Base-by-base conservation (phyloP, 305 asterid genomes). In the Rubia balearica region DNA sequence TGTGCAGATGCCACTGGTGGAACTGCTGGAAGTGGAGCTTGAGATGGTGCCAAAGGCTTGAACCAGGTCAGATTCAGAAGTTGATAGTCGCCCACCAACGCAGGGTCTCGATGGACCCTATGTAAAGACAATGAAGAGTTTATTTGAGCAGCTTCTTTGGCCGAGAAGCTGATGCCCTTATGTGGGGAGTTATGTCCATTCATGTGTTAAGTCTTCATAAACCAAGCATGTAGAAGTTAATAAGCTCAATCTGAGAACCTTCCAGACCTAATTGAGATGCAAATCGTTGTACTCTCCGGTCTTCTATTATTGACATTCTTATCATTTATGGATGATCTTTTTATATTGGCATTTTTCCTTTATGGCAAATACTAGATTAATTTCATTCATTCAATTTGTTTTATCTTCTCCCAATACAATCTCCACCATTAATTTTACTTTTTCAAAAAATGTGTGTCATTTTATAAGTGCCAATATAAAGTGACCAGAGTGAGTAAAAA, bases 241-340 rank as follows among this genome's bases (percentile, higher is more conserved):
- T 87, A 68, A 94, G 91, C 87, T 94, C 99, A 77, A 94, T 91
- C 85, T 91, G 99, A 65, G 99, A 80, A 73, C 81, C 90, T 79
- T 81, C 75, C 66, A 94, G 75, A 53, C 86, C 83, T 68, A 94
- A 85, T 78, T 85, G 89, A 8, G 87, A 75, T 67, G 99, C 96
- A 75, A 91, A 91, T 85, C 91, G 88, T 67, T 81, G n/a, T n/a
- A n/a, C n/a, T n/a, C n/a, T n/a, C n/a, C n/a, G n/a, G n/a, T n/a
- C n/a, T n/a, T n/a, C n/a, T n/a, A n/a, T n/a, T 27, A 27, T 27
- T 27, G 30, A 27, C 30, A 27, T 2, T 27, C 30, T 27, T 27
- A 27, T 27, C 2, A 27, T 27, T 27, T 27, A 27, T 27, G 2
- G 30, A 27, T 27, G 30, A 27, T 27, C 1, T 27, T 27, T 27